Evolutionary conservation across 1,284 basidiomycete genomes (phyloP).

Genomic region (Fomes fomentarius): DNA sequence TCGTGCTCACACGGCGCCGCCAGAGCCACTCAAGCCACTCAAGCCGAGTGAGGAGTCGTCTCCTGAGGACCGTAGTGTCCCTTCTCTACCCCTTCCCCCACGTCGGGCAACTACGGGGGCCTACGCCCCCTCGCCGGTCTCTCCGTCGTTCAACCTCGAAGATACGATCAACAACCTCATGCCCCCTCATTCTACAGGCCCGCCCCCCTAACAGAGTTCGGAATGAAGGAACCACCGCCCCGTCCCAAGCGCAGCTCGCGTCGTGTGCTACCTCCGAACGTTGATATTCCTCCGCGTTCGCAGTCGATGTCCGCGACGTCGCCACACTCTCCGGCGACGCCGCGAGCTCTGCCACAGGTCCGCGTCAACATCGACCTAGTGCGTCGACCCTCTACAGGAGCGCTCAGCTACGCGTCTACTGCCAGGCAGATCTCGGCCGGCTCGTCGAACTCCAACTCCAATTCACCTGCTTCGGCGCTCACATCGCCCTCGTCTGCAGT

Average conservation of each 20-base stretch:
- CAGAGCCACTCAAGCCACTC: slow-evolving; percentile 14
- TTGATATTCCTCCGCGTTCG: slow-evolving; percentile 24
- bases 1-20: slow-evolving; percentile 27
- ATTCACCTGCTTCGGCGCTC: slow-evolving; percentile 23
- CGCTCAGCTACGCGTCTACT: slow-evolving; percentile 37
- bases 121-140: slow-evolving; percentile 31
- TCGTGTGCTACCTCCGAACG: slow-evolving; percentile 25
- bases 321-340: slow-evolving; percentile 26
- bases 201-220: slow-evolving; percentile 33
- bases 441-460: slow-evolving; percentile 24
- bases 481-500: slow-evolving; percentile 25
- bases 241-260: slow-evolving; percentile 33
- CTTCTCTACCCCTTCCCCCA: slow-evolving; percentile 36
- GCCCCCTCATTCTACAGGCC: slow-evolving; percentile 17
- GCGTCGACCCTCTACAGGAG: slow-evolving; percentile 28
- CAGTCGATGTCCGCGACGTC: slow-evolving; percentile 23
- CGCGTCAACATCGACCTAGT: slow-evolving; percentile 25
- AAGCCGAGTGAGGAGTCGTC: slow-evolving; percentile 2
- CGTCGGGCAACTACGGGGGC: slow-evolving; percentile 23
- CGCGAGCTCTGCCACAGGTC: slow-evolving; percentile 27
- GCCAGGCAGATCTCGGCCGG: slow-evolving; percentile 23
- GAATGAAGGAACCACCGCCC: slow-evolving; percentile 27
- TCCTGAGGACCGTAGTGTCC: slow-evolving; percentile 17
- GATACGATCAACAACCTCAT: slow-evolving; percentile 35
- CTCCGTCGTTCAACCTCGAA: slow-evolving; percentile 37